A percentile compares a stretch with the other conserved stretches of the same genome.
Conservation (phyloP, 2,329 filamentous ascomycete species). For the Zasmidium cellare region DNA sequence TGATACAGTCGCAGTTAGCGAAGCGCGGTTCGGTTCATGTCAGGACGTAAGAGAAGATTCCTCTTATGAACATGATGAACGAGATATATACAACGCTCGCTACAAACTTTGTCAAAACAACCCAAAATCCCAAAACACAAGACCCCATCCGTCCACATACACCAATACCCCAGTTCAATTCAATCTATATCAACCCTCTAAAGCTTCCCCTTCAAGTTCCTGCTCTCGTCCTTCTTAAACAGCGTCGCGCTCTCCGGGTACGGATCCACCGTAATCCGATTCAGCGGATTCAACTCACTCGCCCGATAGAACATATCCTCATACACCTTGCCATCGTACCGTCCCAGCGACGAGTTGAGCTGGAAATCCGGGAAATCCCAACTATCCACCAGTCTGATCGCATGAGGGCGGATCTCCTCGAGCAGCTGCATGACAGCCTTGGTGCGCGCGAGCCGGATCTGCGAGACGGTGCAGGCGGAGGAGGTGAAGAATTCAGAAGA, state of each 20-base stretch:
- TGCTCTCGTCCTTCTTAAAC: constrained; percentile 59
- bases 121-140: too few relatives aligned
- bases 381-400: constrained; percentile 68
- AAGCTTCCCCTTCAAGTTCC: constrained; percentile 51
- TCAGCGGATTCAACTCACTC: constrained; percentile 71
- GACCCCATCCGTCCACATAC: too few relatives aligned
- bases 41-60: too few relatives aligned
- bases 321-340: constrained; percentile 73
- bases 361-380: constrained; percentile 81
- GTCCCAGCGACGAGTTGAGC: constrained; percentile 68
- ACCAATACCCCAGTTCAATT: too few relatives aligned
- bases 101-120: too few relatives aligned
- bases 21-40: too few relatives aligned
- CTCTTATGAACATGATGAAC: too few relatives aligned
- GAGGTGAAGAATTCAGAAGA: constrained; percentile 72
- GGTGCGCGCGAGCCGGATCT: constrained; percentile 69
- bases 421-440: constrained; percentile 69
- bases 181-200: constrained; percentile 29
- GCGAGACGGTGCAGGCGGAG: constrained; percentile 67
- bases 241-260: constrained; percentile 64
- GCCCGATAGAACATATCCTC: constrained; percentile 75
- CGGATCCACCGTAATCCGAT: constrained; percentile 69
- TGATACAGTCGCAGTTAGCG: too few relatives aligned
- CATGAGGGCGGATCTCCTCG: constrained; percentile 71
- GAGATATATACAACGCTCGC: too few relatives aligned